phyloP scores from a whole-genome alignment of 805 yeast genomes.

The Nakazawaea holstii region DNA sequence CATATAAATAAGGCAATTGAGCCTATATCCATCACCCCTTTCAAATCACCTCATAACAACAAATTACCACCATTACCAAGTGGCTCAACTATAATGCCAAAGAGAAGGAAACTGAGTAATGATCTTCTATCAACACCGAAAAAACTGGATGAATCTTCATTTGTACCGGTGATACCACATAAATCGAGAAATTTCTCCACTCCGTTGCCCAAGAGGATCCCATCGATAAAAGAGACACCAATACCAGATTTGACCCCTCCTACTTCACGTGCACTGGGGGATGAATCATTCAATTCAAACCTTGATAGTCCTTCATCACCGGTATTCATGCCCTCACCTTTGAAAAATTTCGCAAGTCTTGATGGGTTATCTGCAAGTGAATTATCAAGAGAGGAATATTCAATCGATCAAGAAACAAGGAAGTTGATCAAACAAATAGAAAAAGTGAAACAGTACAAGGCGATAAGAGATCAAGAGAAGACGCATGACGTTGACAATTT shows the following conservation, averaged over 20 bases:
- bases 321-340: background rate
- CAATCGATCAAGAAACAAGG: constrained; percentile 1
- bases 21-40: background rate
- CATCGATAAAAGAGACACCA: constrained; percentile 7
- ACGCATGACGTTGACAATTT: background rate
- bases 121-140: constrained; percentile 1
- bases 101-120: constrained; percentile 8
- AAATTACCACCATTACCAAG: constrained; percentile 7
- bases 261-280: background rate
- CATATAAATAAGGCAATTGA: background rate
- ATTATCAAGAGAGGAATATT: constrained; percentile 2
- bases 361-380: background rate
- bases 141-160: background rate
- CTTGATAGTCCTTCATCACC: background rate
- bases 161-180: constrained; percentile 2
- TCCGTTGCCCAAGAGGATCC: constrained; percentile 8
- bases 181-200: constrained; percentile 9
- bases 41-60: constrained; percentile 5
- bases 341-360: background rate
- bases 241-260: constrained; percentile 12
- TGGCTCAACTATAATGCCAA: constrained; percentile 8
- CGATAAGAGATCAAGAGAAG: background rate
- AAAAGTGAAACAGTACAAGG: constrained; percentile 1
- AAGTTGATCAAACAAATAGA: background rate
- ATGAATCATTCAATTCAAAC: constrained; percentile 2